Base-by-base conservation (phyloP, 1,284 basidiomycete genomes). In the Entoloma clypeatum region DNA sequence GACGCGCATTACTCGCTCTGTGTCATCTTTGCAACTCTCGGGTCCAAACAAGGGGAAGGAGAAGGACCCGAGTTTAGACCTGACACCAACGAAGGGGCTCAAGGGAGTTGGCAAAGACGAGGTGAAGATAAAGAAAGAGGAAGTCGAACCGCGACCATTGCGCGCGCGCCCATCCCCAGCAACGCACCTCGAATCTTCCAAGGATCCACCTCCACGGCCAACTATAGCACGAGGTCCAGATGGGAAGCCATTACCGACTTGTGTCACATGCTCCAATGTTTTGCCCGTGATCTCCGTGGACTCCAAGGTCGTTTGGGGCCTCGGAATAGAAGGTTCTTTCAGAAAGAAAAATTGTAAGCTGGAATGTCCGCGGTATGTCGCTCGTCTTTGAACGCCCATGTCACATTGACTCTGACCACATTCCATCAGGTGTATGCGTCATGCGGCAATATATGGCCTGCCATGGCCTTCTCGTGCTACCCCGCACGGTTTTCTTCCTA, bases 241-340 rank as follows among this genome's bases (percentile, higher is more conserved):
- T 54, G 79, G 79, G 23, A 73, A 71, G 53, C 67, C 65, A 13
- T 58, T 86, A 30, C 83, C 83, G 37, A 73, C 64, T 7, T 86
- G 83, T 51, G 62, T 68, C 53, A 86, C 80, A 24, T 87, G 83
- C 60, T 63, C 61, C 37, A 84, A 76, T 53, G 65, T 86, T 30
- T 58, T 87, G 45, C 83, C 83, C 4, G 72, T 86, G 43, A 86
- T 86, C 49, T 74, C 79, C 39, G 77, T 87, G 17, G 81, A 86
- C 59, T 74, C 72, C 18, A 68, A 79, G 56, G 72, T 86, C 21
- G 79, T 87, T 16, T 87, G 82, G 82, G 84, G 83, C 8, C 66
- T 79, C 27, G 68, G 67, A 29, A 37, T 71, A 26, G 71, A 79
- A 49, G 68, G 61, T 43, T 62, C 70, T 37, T 69, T 66, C 41